A percentile compares a stretch with the other conserved stretches of the same genome.
phyloP scores from a whole-genome alignment of 306 rosid genomes.

The Dalbergia oliveri region DNA sequence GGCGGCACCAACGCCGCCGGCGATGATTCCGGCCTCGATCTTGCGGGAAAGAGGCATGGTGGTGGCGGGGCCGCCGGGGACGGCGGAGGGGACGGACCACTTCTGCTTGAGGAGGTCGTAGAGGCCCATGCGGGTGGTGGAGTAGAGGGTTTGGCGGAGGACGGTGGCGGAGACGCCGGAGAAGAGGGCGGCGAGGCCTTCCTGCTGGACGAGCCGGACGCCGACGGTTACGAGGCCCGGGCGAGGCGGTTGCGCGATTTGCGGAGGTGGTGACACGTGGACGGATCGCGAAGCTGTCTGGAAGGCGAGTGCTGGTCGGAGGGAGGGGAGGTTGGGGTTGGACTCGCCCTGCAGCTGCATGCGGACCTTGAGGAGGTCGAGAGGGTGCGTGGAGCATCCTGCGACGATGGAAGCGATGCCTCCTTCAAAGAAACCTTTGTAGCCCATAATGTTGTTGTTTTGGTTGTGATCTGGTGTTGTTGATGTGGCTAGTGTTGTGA shows the following conservation, averaged over 20 bases:
- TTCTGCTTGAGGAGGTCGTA: conserved; percentile 72
- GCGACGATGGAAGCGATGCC: conserved; percentile 82
- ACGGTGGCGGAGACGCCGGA: conserved; percentile 84
- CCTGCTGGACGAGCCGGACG: conserved; percentile 67
- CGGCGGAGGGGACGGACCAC: conserved; percentile 67
- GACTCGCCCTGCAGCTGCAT: conserved; percentile 86
- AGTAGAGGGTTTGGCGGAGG: conserved; percentile 79
- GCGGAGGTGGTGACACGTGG: conserved; percentile 42
- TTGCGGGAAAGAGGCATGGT: conserved; percentile 60
- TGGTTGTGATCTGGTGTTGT: not conserved
- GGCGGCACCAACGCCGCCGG: conserved; percentile 72
- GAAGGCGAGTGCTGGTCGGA: conserved; percentile 69
- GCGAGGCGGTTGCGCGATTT: conserved; percentile 35
- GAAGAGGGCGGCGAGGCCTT: conserved; percentile 70
- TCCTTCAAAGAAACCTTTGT: conserved; percentile 78
- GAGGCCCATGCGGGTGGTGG: conserved; percentile 88
- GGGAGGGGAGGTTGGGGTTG: conserved; percentile 44
- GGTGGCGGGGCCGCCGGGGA: conserved; percentile 15
- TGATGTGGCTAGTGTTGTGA: too few species aligned
- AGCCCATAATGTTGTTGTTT: conserved; percentile 56
- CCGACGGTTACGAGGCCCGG: conserved; percentile 68
- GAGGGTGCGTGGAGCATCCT: conserved; percentile 77
- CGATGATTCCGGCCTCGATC: conserved; percentile 69
- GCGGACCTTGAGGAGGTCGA: conserved; percentile 81
- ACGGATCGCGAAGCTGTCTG: conserved; percentile 43